Percentiles rank a stretch among this genome's conserved stretches.
phyloP scores from a whole-genome alignment of 768 basidiomycete species.

The Royoungia palumana region DNA sequence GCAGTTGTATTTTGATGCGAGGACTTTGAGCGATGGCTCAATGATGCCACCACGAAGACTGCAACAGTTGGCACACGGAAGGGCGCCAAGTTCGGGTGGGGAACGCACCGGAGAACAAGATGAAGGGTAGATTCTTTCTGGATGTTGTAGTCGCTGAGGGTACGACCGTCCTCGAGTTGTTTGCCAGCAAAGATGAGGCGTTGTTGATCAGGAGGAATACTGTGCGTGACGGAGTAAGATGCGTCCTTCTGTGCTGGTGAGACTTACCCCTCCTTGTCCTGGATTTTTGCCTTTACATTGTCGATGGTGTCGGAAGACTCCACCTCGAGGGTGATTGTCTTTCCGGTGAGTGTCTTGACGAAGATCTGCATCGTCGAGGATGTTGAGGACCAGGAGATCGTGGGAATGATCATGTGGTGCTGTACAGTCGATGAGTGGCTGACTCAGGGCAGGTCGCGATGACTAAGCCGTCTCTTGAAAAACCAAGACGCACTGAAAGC shows the following conservation, averaged over 20 bases:
- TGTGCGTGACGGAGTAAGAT: conserved; percentile 27
- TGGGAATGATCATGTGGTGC: conserved; percentile 21
- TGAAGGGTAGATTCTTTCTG: conserved; percentile 98
- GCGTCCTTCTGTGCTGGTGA: background rate
- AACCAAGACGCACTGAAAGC: background rate
- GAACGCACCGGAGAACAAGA: conserved; percentile 83
- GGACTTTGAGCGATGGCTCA: conserved; percentile 96
- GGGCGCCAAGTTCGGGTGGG: no score
- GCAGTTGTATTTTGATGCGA: conserved; percentile 98
- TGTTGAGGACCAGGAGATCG: conserved; percentile 3
- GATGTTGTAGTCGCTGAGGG: conserved; percentile 95
- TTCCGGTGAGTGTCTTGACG: conserved; percentile 79
- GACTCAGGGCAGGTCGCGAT: conserved; percentile 23
- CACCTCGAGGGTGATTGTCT: conserved; percentile 31
- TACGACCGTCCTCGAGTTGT: conserved; percentile 98
- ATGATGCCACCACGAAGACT: conserved; percentile 75
- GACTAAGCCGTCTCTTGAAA: background rate
- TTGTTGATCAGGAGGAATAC: conserved; percentile 27
- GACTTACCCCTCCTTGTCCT: conserved; percentile 71
- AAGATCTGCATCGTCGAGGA: conserved; percentile 58
- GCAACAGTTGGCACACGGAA: background rate
- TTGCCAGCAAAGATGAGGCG: conserved; percentile 73
- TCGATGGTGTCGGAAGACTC: conserved; percentile 29
- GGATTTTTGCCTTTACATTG: conserved; percentile 29
- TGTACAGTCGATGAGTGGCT: conserved; percentile 34